A percentile compares a stretch with the other conserved stretches of the same genome.
phyloP scores from a whole-genome alignment of 257 asterid genomes.

The Anisodus acutangulus region DNA sequence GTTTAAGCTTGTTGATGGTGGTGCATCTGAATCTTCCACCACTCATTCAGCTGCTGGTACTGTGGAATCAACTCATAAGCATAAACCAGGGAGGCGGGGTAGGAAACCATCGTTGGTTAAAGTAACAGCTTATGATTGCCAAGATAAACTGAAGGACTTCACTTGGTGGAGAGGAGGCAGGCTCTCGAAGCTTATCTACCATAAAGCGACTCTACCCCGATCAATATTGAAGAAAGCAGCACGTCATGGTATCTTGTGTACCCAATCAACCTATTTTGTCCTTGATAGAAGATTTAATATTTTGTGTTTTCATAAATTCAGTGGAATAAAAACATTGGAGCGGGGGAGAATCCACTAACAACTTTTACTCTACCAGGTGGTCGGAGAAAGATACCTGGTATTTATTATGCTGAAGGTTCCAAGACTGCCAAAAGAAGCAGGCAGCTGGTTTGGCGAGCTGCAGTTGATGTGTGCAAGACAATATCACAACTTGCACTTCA shows the following conservation, averaged over 20 bases:
- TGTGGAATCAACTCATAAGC: constrained; percentile 69
- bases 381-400: constrained; percentile 53
- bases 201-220: constrained; percentile 62
- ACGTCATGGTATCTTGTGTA: constrained; percentile 60
- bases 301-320: constrained; percentile 11
- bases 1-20: constrained; percentile 66
- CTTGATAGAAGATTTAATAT: background rate
- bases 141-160: constrained; percentile 45
- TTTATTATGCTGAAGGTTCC: constrained; percentile 59
- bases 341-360: constrained; percentile 22
- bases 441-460: constrained; percentile 77
- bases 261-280: background rate
- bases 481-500: constrained; percentile 79
- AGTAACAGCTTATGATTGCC: constrained; percentile 49
- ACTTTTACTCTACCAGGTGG: constrained; percentile 60
- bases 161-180: constrained; percentile 84
- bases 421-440: constrained; percentile 67
- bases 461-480: constrained; percentile 75
- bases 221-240: constrained; percentile 58
- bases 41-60: constrained; percentile 50
- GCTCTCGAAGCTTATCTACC: constrained; percentile 55
- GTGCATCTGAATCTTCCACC: constrained; percentile 54
- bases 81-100: constrained; percentile 73
- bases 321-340: background rate
- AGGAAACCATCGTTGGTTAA: constrained; percentile 57